phyloP scores from a whole-genome alignment of 2,329 filamentous ascomycete species.

The Huntiella abstrusa region DNA sequence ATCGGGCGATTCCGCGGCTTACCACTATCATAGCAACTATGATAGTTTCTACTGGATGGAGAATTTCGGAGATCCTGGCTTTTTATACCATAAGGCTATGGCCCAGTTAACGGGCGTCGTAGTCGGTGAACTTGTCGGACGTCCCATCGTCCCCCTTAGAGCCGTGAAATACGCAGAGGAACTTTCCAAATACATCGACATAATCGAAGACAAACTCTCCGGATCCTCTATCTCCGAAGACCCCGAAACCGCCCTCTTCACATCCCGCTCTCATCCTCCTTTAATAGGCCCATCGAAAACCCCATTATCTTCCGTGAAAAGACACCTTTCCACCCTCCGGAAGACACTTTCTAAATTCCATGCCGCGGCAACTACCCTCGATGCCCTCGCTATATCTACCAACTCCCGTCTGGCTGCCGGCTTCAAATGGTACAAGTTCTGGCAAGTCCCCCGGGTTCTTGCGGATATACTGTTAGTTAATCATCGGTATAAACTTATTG shows the following conservation, averaged over 20 bases:
- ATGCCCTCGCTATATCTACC: constrained; percentile 25
- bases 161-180: constrained; percentile 45
- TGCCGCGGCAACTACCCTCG: constrained; percentile 25
- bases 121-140: constrained; percentile 41
- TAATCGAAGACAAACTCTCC: constrained; percentile 31
- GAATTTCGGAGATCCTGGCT: constrained; percentile 52
- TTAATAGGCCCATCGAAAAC: constrained; percentile 15
- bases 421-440: constrained; percentile 64
- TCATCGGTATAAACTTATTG: constrained; percentile 64
- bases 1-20: constrained; percentile 32
- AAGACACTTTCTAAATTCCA: constrained; percentile 21
- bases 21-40: constrained; percentile 83
- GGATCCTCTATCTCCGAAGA: constrained; percentile 7
- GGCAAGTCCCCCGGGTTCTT: constrained; percentile 45
- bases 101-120: constrained; percentile 46
- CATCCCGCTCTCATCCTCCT: constrained; percentile 14
- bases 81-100: constrained; percentile 46
- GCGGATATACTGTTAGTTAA: constrained; percentile 50
- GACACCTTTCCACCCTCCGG: constrained; percentile 22
- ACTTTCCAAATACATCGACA: constrained; percentile 31
- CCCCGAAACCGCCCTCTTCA: constrained; percentile 13
- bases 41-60: constrained; percentile 85
- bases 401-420: constrained; percentile 27
- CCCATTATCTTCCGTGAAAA: constrained; percentile 21
- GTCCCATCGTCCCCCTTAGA: constrained; percentile 42